phyloP scores from a whole-genome alignment of 2,329 filamentous ascomycete genomes.

The Fusarium newnesense region DNA sequence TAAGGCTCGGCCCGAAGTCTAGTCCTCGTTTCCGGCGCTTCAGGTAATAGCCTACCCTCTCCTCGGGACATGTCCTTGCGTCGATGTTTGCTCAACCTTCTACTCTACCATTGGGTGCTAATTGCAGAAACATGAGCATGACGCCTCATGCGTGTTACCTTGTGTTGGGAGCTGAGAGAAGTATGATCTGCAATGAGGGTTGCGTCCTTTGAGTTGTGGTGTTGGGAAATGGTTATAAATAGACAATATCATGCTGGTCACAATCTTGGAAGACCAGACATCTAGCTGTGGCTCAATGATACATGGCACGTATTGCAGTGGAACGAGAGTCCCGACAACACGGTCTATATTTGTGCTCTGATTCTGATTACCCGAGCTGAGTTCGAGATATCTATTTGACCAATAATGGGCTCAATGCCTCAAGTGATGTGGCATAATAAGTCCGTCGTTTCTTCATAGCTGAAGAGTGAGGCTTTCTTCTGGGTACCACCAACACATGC shows the following conservation, averaged over 20 bases:
- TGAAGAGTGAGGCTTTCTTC: background rate
- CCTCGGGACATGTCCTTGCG: conserved; percentile 8
- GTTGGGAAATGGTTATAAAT: background rate
- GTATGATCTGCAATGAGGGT: background rate
- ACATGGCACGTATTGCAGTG: background rate
- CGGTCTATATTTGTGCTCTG: background rate
- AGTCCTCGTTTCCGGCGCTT: background rate
- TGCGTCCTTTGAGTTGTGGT: background rate
- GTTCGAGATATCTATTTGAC: background rate
- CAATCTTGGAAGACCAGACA: background rate
- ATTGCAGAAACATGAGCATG: conserved; percentile 8
- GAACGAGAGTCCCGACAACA: background rate
- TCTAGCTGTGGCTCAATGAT: conserved; percentile 2
- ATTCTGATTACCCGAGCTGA: background rate
- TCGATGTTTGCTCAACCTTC: conserved; percentile 18
- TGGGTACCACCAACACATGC: background rate
- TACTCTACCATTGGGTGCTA: conserved; percentile 4
- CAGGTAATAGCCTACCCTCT: conserved; percentile 16
- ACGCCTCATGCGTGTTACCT: conserved; percentile 12
- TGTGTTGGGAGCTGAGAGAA: background rate
- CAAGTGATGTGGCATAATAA: background rate
- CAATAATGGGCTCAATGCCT: background rate
- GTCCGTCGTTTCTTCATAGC: background rate
- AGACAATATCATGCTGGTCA: background rate
- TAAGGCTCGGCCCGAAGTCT: conserved; percentile 19